Conservation (phyloP, 345 rosid genomes). For the Microthlaspi erraticum region DNA sequence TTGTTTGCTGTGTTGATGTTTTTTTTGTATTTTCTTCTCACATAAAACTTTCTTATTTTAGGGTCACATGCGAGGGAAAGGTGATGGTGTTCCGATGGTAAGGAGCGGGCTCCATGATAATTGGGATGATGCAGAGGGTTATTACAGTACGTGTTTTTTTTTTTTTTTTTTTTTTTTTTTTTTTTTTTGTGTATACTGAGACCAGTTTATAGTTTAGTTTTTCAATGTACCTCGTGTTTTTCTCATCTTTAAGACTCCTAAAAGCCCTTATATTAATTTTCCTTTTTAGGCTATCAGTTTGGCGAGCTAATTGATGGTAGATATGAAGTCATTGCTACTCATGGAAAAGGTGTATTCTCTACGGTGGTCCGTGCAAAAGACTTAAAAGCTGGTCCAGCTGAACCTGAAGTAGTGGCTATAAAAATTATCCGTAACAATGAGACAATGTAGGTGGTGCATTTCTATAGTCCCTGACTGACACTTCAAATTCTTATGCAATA, state of each 20-base stretch:
- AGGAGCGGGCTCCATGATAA: conserved; percentile 94
- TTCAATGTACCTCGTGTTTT: conserved; percentile 4
- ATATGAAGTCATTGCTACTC: conserved; percentile 94
- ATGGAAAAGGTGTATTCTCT: conserved; percentile 98
- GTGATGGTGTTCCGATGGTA: conserved; percentile 67
- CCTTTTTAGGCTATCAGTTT: conserved; percentile 75
- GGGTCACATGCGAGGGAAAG: conserved; percentile 66
- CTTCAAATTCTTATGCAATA: conserved; percentile 9
- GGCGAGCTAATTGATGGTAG: conserved; percentile 96
- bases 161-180: not conserved
- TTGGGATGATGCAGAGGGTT: conserved; percentile 99
- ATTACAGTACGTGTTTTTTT: conserved; percentile 73
- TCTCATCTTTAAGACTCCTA: not conserved
- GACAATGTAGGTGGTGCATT: conserved; percentile 66
- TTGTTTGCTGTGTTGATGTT: conserved; percentile 27
- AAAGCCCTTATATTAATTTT: not conserved
- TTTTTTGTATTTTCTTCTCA: not conserved
- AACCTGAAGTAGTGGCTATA: conserved; percentile 91
- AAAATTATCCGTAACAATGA: conserved; percentile 96
- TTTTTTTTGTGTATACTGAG: not conserved
- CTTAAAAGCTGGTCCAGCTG: conserved; percentile 68
- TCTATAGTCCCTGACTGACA: conserved; percentile 14
- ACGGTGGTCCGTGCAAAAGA: conserved; percentile 95
- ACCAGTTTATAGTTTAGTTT: not conserved
- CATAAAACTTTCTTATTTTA: conserved; percentile 24